Evolutionary conservation across 208 protist genomes (phyloP), one percentile per base, ranked within the genome.

Genomic region (Wallacemonas collosoma): DNA sequence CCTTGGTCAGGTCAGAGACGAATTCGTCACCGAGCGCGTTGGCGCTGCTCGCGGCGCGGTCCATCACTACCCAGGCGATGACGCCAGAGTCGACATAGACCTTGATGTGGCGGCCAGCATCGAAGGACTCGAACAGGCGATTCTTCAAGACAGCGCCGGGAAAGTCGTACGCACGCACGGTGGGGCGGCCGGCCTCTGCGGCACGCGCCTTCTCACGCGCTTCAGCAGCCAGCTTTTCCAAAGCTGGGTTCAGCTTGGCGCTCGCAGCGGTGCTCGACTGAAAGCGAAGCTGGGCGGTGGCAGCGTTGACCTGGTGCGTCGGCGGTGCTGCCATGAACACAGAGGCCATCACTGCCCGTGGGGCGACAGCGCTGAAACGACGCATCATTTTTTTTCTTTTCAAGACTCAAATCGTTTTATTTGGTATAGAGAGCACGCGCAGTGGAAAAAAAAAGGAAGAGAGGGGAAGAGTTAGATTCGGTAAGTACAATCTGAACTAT

Each of bases 21-120:
- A 93, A 95, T 50, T 83, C 78, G 38, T 89, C 81, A 9, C 85
- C 83, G 44, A 95, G 81, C 11, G 90, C 87, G 71, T 95, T 95
- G 57, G 87, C 90, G 75, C 82, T 89, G 55, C 79, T 86, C 41
- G 80, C 87, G 35, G 78, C 76, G 57, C 87, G 87, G 77, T 95
- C 84, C 87, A 95, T 93, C 44, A 95, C 90, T 62, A 95, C 84
- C 90, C 90, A 95, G 36, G 87, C 82, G 61, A 89, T 89, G 44
- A 81, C 60, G 45, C 84, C 76, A 15, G 81, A 88, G 75, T 95
- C 90, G 53, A 85, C 72, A 74, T 93, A 93, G 8, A 95, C 90
- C 15, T 73, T 88, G 61, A 93, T 79, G 76, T 94, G 83, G 9
- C 85, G 77, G 38, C 87, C 85, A 3, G 82, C 85, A 40, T 71